Percentiles rank a stretch among this genome's conserved stretches.
Evolutionary conservation across 228 moss, liverwort and hornwort species (phyloP).

Genomic region (Sphagnum fallax): DNA sequence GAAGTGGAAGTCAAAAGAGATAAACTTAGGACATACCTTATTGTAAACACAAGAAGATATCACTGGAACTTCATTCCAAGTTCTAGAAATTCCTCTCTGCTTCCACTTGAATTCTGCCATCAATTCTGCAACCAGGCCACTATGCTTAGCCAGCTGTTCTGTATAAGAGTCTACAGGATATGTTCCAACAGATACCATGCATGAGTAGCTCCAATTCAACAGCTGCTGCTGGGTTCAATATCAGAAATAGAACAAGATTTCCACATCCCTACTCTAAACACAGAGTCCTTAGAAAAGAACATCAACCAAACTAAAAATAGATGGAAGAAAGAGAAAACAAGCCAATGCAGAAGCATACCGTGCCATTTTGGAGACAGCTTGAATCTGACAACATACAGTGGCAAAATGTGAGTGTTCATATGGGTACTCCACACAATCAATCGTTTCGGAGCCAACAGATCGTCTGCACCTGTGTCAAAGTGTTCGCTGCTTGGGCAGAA

Average conservation of each 20-base stretch:
- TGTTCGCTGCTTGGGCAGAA: conserved; percentile 55
- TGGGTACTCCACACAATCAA: conserved; percentile 64
- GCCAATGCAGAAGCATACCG: conserved; percentile 13
- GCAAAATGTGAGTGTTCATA: conserved; percentile 71
- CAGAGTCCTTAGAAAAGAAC: conserved; percentile 10
- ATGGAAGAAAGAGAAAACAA: conserved; percentile 3
- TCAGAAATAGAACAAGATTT: conserved; percentile 20
- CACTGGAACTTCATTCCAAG: conserved; percentile 6
- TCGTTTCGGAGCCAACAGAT: conserved; percentile 38
- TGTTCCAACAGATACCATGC: conserved; percentile 13
- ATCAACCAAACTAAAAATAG: conserved; percentile 1
- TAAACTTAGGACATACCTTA: conserved; percentile 16
- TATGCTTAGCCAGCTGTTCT: too few species aligned
- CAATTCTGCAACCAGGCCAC: conserved; percentile 21
- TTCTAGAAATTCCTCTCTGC: conserved; percentile 8
- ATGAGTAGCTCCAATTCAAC: conserved; percentile 4
- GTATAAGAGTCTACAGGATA: too few species aligned
- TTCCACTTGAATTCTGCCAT: conserved; percentile 32
- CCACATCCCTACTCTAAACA: not conserved
- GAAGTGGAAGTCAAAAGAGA: not conserved
- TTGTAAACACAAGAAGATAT: conserved; percentile 17
- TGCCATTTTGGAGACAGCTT: conserved; percentile 49
- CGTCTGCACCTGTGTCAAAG: conserved; percentile 62
- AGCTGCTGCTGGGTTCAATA: conserved; percentile 31
- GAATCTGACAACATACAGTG: conserved; percentile 71